Base-by-base conservation (phyloP, 2,329 filamentous ascomycete species). In the Fusarium xyrophilum region DNA sequence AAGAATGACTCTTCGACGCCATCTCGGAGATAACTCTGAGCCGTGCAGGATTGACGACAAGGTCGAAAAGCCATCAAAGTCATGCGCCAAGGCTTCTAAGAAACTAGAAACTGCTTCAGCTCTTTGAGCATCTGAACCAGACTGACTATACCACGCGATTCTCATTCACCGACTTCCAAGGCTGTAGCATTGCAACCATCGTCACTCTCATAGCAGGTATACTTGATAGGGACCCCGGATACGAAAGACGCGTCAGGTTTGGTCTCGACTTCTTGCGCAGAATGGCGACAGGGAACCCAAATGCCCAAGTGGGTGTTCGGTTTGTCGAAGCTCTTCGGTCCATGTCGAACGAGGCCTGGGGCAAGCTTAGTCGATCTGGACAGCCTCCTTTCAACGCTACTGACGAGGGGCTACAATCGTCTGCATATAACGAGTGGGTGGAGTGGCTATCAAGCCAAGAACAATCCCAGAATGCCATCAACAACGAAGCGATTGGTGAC, bases 181-280 rank as follows among this genome's bases (percentile, higher is more conserved):
- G 47, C 3, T 57, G 55, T 1, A 57, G 55, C 7, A 57, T 57
- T 12, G 55, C 55, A 0, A 54, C 47, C 6, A 57, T 57, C 2
- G 55, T 57, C 15, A 42, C 55, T 3, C 55, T 57, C 2, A 35
- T 57, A 8, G 47, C 55, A 7, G 55, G 55, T 11, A 57, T 57
- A 2, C 28, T 57, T 25, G 55, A 42, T 10, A 6, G 55, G 2
- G 55, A 54, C 1, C 48, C 30, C 2, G 47, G 36, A 10, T 57
- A 57, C 8, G 35, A 42, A n/a, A 32, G 36, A 8, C 36, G 55
- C 0, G 36, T 57, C 4, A 33, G 28, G 1, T 40, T 57, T 14
- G 55, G 47, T 2, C 25, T 57, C 11, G 9, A 52, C 4, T 42
- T 39, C 21, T 17, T 57, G 1, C 28, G 36, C 0, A 19, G 47